Evolutionary conservation across 176 grass and related monocot species (phyloP), one percentile per base, ranked within the genome.

Genomic region (Avena insularis): DNA sequence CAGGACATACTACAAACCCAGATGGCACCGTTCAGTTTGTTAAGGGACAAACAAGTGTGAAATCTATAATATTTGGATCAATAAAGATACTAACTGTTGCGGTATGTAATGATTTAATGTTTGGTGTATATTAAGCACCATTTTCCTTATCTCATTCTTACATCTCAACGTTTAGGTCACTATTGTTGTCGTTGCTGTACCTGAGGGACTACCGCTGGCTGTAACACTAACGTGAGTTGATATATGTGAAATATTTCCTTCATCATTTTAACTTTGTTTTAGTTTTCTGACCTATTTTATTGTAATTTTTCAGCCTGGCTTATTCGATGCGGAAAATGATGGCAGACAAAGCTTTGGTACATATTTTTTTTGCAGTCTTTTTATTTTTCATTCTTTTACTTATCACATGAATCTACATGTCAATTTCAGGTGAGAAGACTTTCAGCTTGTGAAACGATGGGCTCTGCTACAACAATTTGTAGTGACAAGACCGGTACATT

Each of bases 241-340:
- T 85, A 67, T 85, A 70, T 13, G 47, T 38, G 6, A 12, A 40
- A n/a, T 0, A 21, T 81, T 84, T 77, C 29, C 51, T 83, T 80
- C 25, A 58, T 40, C 21, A 46, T 77, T 82, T 62, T 57, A 36
- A 51, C 48, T 81, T 91, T 83, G 45, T 87, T 80, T 79, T 68
- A 85, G 29, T 76, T 85, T 58, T 69, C 81, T 31, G 84, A 61
- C 54, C 38, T 43, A 1, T 12, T 55, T 13, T 83, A 35, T 69
- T 59, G 46, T 71, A 92, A 65, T 80, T 79, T 71, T 51, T 84
- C 76, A 99, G 97, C 27, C 81, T 99, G 87, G 97, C 97, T 72
- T 99, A 99, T 82, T 99, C 97, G 10, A 99, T 99, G 94, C 86
- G 81, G 11, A 99, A 99, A 89, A 99, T 99, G 97, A 99, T 99